Base-by-base conservation (phyloP, 805 yeast genomes). In the Ogataea philodendri region DNA sequence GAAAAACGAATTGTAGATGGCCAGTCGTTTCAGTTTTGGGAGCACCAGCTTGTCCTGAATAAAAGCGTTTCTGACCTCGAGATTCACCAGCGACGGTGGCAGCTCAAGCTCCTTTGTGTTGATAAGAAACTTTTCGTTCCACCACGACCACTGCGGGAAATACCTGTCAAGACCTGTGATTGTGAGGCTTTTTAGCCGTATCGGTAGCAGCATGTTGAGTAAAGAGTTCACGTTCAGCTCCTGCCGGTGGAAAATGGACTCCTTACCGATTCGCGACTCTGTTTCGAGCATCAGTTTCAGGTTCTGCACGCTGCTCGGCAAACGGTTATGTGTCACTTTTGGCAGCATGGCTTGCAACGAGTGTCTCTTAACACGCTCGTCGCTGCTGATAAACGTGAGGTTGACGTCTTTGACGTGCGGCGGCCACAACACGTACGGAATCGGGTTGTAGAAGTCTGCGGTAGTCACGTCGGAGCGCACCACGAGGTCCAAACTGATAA, bases 101-200 rank as follows among this genome's bases (percentile, higher is more conserved):
- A 43, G 28, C 3, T 21, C 13, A 15, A 43, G 28, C 17, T 36
- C 21, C 8, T 23, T 23, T 7, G 44, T 30, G 19, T 30, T 29
- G 29, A 43, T 26, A 4, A 39, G 23, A 17, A 43, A 39, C 26
- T 27, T 25, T 14, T 32, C 32, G 30, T 43, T 39, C 47, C 47
- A 43, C 44, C 44, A 39, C 21, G 31, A 27, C 47, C 47, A 43
- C 18, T 39, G 41, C 2, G 47, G 44, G 26, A 43, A 43, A 20
- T 39, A 39, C 23, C 39, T 32, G 13, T 39, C 42, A 5, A 37
- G 22, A 5, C 47, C 44, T 7, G 33, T 27, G 2, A 43, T 4
- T 10, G 22, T 32, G 23, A 43, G 26, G 8, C n/a, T n/a, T 18
- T 17, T 19, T 7, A 43, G 22, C 9, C 27, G 26, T 9, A 11